A percentile compares a stretch with the other conserved stretches of the same genome.
Evolutionary conservation across 345 rosid species (phyloP).

Genomic region (Capsella bursapastoris): DNA sequence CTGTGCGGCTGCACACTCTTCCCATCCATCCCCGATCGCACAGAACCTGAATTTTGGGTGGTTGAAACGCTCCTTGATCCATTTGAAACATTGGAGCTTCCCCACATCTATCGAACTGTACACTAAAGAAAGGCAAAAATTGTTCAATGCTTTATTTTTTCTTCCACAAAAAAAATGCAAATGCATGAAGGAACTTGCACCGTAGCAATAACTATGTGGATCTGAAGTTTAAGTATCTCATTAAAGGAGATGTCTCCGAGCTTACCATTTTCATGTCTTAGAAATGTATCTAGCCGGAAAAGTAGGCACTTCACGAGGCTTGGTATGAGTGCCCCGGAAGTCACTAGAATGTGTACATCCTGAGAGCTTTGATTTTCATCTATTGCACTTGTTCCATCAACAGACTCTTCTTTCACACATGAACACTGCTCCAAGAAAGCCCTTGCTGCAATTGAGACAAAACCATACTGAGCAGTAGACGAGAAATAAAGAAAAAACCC

Average conservation of each 20-base stretch:
- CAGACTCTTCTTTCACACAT: slow-evolving; percentile 50
- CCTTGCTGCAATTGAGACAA: slow-evolving; percentile 59
- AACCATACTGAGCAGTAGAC: slow-evolving; percentile 7
- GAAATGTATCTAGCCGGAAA: slow-evolving; percentile 64
- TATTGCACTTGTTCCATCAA: slow-evolving; percentile 30
- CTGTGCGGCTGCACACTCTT: slow-evolving; percentile 88
- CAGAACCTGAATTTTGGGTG: slow-evolving; percentile 62
- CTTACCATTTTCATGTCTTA: slow-evolving; percentile 73
- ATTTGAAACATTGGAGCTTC: slow-evolving; percentile 72
- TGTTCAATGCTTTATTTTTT: background rate
- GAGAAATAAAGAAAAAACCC: slow-evolving; percentile 1
- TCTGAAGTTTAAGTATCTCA: background rate
- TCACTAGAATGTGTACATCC: slow-evolving; percentile 74
- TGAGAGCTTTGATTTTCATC: slow-evolving; percentile 37
- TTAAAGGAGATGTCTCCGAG: slow-evolving; percentile 11
- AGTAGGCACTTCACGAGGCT: slow-evolving; percentile 89
- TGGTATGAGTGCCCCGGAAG: slow-evolving; percentile 88
- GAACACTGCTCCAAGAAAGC: slow-evolving; percentile 75
- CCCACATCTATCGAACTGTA: slow-evolving; percentile 87
- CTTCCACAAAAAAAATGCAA: background rate
- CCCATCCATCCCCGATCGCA: slow-evolving; percentile 88
- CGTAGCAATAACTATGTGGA: slow-evolving; percentile 7
- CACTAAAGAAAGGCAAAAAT: slow-evolving; percentile 47
- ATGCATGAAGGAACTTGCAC: background rate
- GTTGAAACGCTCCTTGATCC: slow-evolving; percentile 68